Conservation (phyloP, 345 rosid genomes). For the Cardiospermum halicacabum region DNA sequence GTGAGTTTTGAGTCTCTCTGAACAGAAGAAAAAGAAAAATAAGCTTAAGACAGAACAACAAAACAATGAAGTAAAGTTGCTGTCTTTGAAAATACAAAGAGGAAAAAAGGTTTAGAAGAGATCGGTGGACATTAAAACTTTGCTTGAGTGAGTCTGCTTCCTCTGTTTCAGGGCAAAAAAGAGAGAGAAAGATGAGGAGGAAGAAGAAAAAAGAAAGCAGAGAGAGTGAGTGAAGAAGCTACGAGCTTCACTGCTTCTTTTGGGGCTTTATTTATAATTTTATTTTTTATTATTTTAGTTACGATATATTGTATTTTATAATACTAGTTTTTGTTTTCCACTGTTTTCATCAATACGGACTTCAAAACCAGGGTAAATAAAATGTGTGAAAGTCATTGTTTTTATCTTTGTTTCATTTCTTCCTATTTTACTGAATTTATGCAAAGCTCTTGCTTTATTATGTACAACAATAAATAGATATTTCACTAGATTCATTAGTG, state of each 20-base stretch:
- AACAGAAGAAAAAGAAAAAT: conserved; percentile 17
- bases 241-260: conserved; percentile 26
- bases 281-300: conserved; percentile 5
- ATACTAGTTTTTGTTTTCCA: too few species aligned
- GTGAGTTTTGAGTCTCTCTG: conserved; percentile 16
- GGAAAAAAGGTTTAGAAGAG: conserved; percentile 17
- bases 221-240: background rate
- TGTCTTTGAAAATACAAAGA: conserved; percentile 20
- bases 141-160: conserved; percentile 28
- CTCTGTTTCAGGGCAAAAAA: conserved; percentile 40
- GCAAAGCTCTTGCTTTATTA: too few species aligned
- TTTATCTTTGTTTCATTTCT: background rate
- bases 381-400: background rate
- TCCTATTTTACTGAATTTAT: too few species aligned
- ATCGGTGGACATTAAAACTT: conserved; percentile 41
- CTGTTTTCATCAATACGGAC: background rate
- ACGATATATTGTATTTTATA: too few species aligned
- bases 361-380: background rate
- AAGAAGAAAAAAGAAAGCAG: background rate
- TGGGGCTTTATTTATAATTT: conserved; percentile 30
- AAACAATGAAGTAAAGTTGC: conserved; percentile 6
- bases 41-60: conserved; percentile 12
- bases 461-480: too few species aligned
- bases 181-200: conserved; percentile 23
- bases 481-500: too few species aligned